Percentiles rank a stretch among this genome's conserved stretches.
These are phyloP conservation scores for Sugiyamaella smithiae DNA, from an alignment of 805 yeast species.

Conservation along the genomic window DNA sequence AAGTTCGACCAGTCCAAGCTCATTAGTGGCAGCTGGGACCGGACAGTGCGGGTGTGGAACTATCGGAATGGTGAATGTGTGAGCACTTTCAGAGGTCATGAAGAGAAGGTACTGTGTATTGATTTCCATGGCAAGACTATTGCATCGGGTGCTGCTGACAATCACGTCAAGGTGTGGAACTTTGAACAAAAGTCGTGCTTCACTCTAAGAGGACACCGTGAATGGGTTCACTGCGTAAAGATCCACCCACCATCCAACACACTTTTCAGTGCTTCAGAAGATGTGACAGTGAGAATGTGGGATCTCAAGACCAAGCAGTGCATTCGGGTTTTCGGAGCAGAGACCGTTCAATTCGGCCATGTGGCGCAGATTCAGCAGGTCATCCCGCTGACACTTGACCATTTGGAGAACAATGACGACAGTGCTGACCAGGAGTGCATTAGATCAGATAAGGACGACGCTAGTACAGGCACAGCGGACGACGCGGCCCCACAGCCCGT, in stretches of 20 bases:
- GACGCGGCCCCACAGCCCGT: background rate
- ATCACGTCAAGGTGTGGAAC: constrained; percentile 93
- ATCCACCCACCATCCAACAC: constrained; percentile 77
- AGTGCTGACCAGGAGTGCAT: constrained; percentile 10
- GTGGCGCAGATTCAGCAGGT: constrained; percentile 93
- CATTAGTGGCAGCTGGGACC: constrained; percentile 88
- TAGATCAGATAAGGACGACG: background rate
- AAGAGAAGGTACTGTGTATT: constrained; percentile 77
- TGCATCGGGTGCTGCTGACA: constrained; percentile 91
- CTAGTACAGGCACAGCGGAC: constrained; percentile 30
- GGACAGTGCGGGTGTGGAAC: constrained; percentile 93
- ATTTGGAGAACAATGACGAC: constrained; percentile 43
- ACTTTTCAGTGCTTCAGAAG: constrained; percentile 86
- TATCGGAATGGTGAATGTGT: constrained; percentile 92
- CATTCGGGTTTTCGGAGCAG: constrained; percentile 68
- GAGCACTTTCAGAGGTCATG: constrained; percentile 91
- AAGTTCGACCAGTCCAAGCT: constrained; percentile 86
- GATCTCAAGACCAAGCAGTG: constrained; percentile 79
- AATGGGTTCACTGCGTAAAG: constrained; percentile 87
- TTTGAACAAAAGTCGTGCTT: constrained; percentile 90
- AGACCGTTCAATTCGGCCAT: constrained; percentile 61
- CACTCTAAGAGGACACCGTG: constrained; percentile 89
- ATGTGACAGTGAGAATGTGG: constrained; percentile 93
- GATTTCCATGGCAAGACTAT: constrained; percentile 80
- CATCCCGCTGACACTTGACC: constrained; percentile 75